phyloP scores from a whole-genome alignment of 768 basidiomycete genomes.

The Tricholoma sp. region DNA sequence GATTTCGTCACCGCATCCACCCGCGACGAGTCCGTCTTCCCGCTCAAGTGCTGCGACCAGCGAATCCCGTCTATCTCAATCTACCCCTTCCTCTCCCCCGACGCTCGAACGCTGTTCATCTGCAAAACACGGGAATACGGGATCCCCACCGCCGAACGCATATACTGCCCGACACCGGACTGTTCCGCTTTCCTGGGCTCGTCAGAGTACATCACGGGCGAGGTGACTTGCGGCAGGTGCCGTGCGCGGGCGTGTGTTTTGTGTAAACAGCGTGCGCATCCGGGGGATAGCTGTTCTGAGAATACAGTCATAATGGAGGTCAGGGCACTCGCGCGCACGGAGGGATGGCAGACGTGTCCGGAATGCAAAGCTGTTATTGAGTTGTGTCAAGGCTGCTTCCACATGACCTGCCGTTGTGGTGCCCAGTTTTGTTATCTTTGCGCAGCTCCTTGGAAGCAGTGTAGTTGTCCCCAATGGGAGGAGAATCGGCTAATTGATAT shows the following conservation, averaged over 20 bases:
- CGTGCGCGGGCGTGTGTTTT: slow-evolving; percentile 33
- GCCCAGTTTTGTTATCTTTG: slow-evolving; percentile 65
- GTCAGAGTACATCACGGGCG: slow-evolving; percentile 10
- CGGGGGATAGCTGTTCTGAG: slow-evolving; percentile 33
- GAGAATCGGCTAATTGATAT: too few species aligned
- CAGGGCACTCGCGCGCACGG: slow-evolving; percentile 35
- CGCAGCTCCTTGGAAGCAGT: slow-evolving; percentile 56
- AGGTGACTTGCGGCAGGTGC: slow-evolving; percentile 34
- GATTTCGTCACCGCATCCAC: slow-evolving; percentile 36
- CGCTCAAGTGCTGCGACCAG: slow-evolving; percentile 45
- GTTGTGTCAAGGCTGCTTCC: slow-evolving; percentile 51
- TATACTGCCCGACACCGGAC: slow-evolving; percentile 46
- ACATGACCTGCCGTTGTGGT: slow-evolving; percentile 59
- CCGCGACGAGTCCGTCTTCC: slow-evolving; percentile 47
- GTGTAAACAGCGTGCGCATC: slow-evolving; percentile 47
- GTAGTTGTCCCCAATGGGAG: slow-evolving; percentile 57
- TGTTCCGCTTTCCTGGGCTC: slow-evolving; percentile 54
- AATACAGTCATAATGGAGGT: slow-evolving; percentile 37
- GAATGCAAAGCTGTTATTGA: slow-evolving; percentile 53
- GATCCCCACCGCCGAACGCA: slow-evolving; percentile 32
- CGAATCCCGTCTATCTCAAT: slow-evolving; percentile 25
- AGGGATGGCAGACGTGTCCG: slow-evolving; percentile 62
- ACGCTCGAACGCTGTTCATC: slow-evolving; percentile 28
- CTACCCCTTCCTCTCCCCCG: slow-evolving; percentile 22
- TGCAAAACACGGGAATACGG: slow-evolving; percentile 43